These are phyloP conservation scores for Barnettozyma vustinii DNA, from an alignment of 805 yeast species.

Conservation along the genomic window DNA sequence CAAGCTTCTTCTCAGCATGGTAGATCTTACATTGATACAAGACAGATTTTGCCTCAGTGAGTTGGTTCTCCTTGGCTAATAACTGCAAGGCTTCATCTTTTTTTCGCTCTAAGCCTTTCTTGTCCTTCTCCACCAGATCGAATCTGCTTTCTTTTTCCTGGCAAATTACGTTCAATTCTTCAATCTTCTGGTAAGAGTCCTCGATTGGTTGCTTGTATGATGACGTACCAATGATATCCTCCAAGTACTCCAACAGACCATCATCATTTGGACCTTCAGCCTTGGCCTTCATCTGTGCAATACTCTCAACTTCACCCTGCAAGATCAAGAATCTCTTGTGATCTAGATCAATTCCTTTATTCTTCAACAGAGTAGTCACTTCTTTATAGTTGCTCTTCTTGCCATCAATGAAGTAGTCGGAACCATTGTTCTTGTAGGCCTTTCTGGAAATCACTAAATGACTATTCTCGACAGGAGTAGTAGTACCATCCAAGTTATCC, in stretches of 20 bases:
- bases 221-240: constrained; percentile 95
- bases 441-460: constrained; percentile 68
- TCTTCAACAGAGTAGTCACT: constrained; percentile 68
- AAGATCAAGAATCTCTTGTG: constrained; percentile 91
- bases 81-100: constrained; percentile 67
- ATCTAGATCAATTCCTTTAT: constrained; percentile 86
- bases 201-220: constrained; percentile 76
- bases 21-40: constrained; percentile 48
- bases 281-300: constrained; percentile 97
- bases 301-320: constrained; percentile 97
- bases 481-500: constrained; percentile 46
- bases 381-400: constrained; percentile 66
- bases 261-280: constrained; percentile 91
- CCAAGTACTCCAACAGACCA: constrained; percentile 89
- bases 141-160: constrained; percentile 76
- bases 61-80: constrained; percentile 57
- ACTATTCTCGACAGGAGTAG: constrained; percentile 44
- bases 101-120: constrained; percentile 52
- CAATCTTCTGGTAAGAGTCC: constrained; percentile 51
- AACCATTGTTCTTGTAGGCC: constrained; percentile 70
- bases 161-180: constrained; percentile 73
- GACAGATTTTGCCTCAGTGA: constrained; percentile 47
- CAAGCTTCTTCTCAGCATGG: constrained; percentile 36
- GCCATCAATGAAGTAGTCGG: constrained; percentile 73
- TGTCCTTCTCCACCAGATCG: constrained; percentile 74